Base-by-base conservation (phyloP, 2,329 filamentous ascomycete species). In the Aspergillus sclerotialis region DNA sequence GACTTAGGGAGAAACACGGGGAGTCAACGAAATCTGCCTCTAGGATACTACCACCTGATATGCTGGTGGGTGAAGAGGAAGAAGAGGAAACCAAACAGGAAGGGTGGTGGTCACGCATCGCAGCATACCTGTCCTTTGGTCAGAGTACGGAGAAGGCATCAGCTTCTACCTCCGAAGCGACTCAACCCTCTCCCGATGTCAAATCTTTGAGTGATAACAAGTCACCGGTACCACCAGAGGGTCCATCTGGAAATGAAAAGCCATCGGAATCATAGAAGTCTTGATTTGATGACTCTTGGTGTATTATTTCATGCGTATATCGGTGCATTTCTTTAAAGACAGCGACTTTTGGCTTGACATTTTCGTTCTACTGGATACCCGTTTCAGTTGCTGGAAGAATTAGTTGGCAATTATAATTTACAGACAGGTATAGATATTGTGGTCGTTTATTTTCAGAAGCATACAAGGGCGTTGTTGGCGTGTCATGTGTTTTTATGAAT, bases 31-130 rank as follows among this genome's bases (percentile, higher is more conserved):
- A 60, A 30, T 32, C 46, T 1, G 37, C 48, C 1, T 36, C 48
- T 25, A 50, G 57, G 7, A 61, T 68, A 19, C 45, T 68, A 7
- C 60, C 64, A n/a, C 51, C 48, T 9, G 57, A 63, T 28, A 52
- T 67, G 1, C 65, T 61, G 50, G 59, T 64, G 33, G 44, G 48
- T 7, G 46, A 52, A 29, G 46, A 55, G 17, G 49, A 57, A 7
- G 48, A 59, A 13, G 48, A 53, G 19, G 44, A 42, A 11, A 42
- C 48, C 4, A 44, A 56, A 26, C 40, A 53, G 17, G 39, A 51
- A 13, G 50, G 52, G 18, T 61, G 55, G 57, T 46, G 58, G 37
- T 50, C 61, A 3, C 48, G 46, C 4, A 44, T 65, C 18, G 37
- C 46, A 9, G 60, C 62, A 2, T 59, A 55, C 18, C 36, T 64